Evolutionary conservation across 495 filamentous ascomycete species (phyloP).

Genomic region (Choiromyces venosus): DNA sequence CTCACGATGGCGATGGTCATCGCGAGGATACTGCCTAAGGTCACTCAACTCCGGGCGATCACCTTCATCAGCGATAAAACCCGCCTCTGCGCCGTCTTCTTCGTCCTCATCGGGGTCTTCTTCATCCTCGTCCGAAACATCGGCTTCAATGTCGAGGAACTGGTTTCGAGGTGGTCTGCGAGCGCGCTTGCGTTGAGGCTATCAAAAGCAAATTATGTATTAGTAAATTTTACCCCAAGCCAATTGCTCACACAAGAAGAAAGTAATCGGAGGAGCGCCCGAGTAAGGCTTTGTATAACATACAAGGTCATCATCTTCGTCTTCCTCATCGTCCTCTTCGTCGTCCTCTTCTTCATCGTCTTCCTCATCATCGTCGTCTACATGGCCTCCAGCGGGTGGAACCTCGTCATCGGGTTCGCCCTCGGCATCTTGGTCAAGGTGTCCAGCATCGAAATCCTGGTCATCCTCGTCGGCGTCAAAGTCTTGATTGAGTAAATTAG

Average conservation of each 20-base stretch:
- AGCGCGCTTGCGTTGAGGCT: constrained; percentile 55
- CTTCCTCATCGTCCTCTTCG: constrained; percentile 52
- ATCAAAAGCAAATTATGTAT: background rate
- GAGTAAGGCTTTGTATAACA: constrained; percentile 33
- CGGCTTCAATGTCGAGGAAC: constrained; percentile 94
- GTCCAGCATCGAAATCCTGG: constrained; percentile 34
- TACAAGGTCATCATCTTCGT: constrained; percentile 50
- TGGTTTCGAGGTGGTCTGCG: constrained; percentile 61
- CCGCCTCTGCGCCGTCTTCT: constrained; percentile 78
- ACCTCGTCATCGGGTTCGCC: constrained; percentile 39
- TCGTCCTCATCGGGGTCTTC: constrained; percentile 83
- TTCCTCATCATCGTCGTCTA: constrained; percentile 43
- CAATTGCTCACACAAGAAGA: constrained; percentile 16
- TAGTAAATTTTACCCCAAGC: background rate
- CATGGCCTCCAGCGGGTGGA: constrained; percentile 11
- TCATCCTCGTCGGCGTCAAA: constrained; percentile 41
- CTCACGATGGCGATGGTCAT: constrained; percentile 89
- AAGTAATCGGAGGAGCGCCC: background rate
- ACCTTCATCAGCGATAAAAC: constrained; percentile 72
- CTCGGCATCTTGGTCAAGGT: constrained; percentile 36
- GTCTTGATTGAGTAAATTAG: constrained; percentile 24
- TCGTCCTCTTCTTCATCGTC: constrained; percentile 51
- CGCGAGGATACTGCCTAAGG: constrained; percentile 47
- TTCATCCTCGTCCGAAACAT: constrained; percentile 78
- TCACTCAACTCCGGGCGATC: constrained; percentile 74